phyloP scores from a whole-genome alignment of 1,284 basidiomycete species.

The Sporisorium sorghi region DNA sequence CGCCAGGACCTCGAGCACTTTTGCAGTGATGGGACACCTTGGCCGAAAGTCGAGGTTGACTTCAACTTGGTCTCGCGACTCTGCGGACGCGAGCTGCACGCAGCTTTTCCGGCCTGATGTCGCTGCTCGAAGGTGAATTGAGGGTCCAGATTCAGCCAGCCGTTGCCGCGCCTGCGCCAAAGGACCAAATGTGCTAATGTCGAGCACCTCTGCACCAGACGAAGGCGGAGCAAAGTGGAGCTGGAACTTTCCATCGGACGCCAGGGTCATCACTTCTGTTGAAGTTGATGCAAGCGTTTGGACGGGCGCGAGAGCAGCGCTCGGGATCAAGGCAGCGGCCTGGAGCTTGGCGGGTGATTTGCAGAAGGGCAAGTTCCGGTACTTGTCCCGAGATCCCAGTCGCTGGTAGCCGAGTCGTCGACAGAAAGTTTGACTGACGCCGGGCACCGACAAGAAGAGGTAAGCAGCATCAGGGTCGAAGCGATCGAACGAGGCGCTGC shows the following conservation, averaged over 20 bases:
- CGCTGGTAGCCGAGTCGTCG: slow-evolving; percentile 33
- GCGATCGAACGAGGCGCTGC: slow-evolving; percentile 15
- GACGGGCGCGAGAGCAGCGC: slow-evolving; percentile 8
- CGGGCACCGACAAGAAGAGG: slow-evolving; percentile 30
- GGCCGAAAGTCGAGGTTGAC: slow-evolving; percentile 24
- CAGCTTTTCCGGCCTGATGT: not conserved
- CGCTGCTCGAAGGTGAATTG: slow-evolving; percentile 2
- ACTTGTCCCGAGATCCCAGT: slow-evolving; percentile 5
- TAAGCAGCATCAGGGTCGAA: slow-evolving; percentile 19
- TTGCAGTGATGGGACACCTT: slow-evolving; percentile 13
- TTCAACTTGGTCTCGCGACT: not conserved
- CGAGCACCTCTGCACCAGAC: slow-evolving; percentile 7
- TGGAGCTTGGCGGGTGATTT: slow-evolving; percentile 23
- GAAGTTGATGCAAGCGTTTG: slow-evolving; percentile 12
- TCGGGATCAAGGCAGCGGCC: slow-evolving; percentile 8
- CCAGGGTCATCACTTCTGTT: slow-evolving; percentile 19
- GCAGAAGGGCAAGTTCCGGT: slow-evolving; percentile 32
- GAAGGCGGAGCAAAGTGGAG: slow-evolving; percentile 43
- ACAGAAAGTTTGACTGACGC: slow-evolving; percentile 28
- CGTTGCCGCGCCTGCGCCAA: not conserved
- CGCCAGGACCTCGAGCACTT: slow-evolving; percentile 13
- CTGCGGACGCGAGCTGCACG: slow-evolving; percentile 9
- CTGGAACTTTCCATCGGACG: slow-evolving; percentile 2
- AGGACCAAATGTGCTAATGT: slow-evolving; percentile 22
- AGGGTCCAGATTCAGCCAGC: not conserved